Conservation (phyloP, 306 rosid genomes). For the Cajanus cajan region DNA sequence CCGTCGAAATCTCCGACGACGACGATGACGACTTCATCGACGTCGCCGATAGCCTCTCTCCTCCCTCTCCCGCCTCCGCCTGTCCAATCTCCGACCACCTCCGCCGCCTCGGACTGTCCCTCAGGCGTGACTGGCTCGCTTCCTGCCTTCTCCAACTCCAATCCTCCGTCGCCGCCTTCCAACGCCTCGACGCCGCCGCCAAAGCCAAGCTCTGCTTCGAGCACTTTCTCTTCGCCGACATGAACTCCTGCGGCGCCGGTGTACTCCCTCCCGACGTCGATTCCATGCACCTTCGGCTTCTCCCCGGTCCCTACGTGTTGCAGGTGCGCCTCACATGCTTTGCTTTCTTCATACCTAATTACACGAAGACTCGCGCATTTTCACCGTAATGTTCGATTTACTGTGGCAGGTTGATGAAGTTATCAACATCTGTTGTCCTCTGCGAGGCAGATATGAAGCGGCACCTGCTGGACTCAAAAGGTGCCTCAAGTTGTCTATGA, state of each 20-base stretch:
- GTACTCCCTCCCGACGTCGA: slow-evolving; percentile 66
- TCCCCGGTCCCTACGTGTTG: slow-evolving; percentile 79
- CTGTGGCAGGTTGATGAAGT: slow-evolving; percentile 75
- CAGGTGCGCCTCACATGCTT: slow-evolving; percentile 56
- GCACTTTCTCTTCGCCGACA: slow-evolving; percentile 66
- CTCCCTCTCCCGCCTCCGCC: slow-evolving; percentile 41
- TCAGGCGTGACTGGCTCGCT: slow-evolving; percentile 63
- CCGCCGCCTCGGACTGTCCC: slow-evolving; percentile 49
- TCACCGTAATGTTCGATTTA: not conserved
- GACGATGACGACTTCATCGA: slow-evolving; percentile 66
- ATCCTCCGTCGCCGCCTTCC: slow-evolving; percentile 42
- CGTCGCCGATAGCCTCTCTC: slow-evolving; percentile 55
- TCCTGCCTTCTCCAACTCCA: slow-evolving; percentile 51
- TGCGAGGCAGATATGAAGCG: slow-evolving; percentile 62
- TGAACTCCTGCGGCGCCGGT: slow-evolving; percentile 65
- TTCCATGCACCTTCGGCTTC: slow-evolving; percentile 68
- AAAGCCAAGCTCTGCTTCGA: slow-evolving; percentile 76
- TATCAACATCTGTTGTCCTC: slow-evolving; percentile 64
- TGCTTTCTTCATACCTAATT: not conserved
- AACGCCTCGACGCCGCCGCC: slow-evolving; percentile 42
- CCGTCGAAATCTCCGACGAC: slow-evolving; percentile 65
- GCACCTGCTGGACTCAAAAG: slow-evolving; percentile 68
- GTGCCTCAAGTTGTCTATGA: slow-evolving; percentile 85
- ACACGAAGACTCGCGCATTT: not conserved
- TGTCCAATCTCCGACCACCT: slow-evolving; percentile 63